These are phyloP conservation scores for Fagopyrum homotropicum DNA, from an alignment of 148 eudicot species.

Conservation along the genomic window DNA sequence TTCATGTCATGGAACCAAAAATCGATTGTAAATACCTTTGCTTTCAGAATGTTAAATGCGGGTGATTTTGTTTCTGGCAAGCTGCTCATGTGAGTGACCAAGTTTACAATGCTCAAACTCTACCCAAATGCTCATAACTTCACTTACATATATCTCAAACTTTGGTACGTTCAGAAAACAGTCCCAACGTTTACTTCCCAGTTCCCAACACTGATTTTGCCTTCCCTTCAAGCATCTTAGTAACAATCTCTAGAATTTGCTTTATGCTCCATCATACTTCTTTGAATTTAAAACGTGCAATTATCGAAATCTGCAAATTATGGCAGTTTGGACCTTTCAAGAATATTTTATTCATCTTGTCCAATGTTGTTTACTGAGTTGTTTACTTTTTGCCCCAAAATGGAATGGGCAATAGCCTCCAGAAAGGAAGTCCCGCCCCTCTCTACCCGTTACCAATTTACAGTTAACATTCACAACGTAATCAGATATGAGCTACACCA, in stretches of 20 bases:
- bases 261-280: background rate
- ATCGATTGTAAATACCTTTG: too few relatives aligned
- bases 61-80: background rate
- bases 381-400: background rate
- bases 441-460: background rate
- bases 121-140: too few relatives aligned
- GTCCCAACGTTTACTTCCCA: slow-evolving; percentile 6
- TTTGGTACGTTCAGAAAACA: background rate
- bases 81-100: too few relatives aligned
- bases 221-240: too few relatives aligned
- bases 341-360: background rate
- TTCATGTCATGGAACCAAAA: background rate
- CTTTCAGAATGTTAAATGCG: too few relatives aligned
- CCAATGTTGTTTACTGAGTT: background rate
- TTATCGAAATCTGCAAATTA: background rate
- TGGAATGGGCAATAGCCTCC: background rate
- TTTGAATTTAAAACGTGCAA: background rate
- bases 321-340: background rate
- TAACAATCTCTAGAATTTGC: background rate
- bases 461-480: background rate
- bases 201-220: background rate
- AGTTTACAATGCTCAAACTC: too few relatives aligned
- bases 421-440: background rate
- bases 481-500: background rate
- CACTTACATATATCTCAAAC: too few relatives aligned